These are phyloP conservation scores for Phaseolus lunatus DNA, from an alignment of 306 rosid species.

Conservation along the genomic window DNA sequence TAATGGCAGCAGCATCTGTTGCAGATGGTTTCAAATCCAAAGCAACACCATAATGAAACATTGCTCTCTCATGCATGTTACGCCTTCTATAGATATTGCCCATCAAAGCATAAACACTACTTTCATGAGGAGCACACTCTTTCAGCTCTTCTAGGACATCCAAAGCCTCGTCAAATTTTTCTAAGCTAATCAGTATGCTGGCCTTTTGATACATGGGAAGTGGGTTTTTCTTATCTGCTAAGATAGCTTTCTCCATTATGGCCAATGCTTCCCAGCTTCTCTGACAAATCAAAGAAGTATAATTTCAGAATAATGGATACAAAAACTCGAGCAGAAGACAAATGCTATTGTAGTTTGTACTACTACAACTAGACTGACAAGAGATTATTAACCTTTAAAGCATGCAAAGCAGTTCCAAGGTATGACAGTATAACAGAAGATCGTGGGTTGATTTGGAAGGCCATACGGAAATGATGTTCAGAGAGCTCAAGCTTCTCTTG, in stretches of 20 bases:
- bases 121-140: conserved; percentile 86
- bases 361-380: conserved; percentile 33
- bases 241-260: conserved; percentile 90
- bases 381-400: conserved; percentile 69
- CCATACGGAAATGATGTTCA: conserved; percentile 91
- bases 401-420: conserved; percentile 88
- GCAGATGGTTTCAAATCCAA: conserved; percentile 96
- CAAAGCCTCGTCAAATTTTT: conserved; percentile 79
- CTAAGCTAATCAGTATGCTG: conserved; percentile 75
- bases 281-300: conserved; percentile 57
- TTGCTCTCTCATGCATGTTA: conserved; percentile 83
- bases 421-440: conserved; percentile 92
- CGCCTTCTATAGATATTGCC: conserved; percentile 82
- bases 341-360: conserved; percentile 38
- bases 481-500: conserved; percentile 93
- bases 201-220: conserved; percentile 99
- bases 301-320: conserved; percentile 38
- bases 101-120: conserved; percentile 95
- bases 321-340: conserved; percentile 3
- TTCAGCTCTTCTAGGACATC: conserved; percentile 85
- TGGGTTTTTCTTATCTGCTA: conserved; percentile 91
- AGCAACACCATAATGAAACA: conserved; percentile 95
- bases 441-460: conserved; percentile 79
- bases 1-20: conserved; percentile 86
- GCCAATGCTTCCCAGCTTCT: conserved; percentile 79